Base-by-base conservation (phyloP, 352 stramenopile genomes). In the Phytophthora kernoviae region DNA sequence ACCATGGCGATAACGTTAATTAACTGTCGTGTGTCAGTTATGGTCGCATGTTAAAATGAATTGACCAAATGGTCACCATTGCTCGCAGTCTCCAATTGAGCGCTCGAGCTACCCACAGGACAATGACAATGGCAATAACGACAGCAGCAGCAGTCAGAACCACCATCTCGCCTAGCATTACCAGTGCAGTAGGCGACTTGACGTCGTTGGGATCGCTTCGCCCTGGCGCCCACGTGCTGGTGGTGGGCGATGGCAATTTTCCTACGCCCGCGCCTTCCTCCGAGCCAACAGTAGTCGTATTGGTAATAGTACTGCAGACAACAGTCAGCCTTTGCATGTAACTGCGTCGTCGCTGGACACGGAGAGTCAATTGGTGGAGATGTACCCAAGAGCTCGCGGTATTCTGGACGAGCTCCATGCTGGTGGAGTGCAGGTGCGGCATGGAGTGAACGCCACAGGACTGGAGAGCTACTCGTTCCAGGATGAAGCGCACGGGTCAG, bases 191-290 rank as follows among this genome's bases (percentile, higher is more conserved):
- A n/a, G 64, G 68, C 14, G 79, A 89, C 68, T 80, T 91, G 45
- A 85, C 75, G 26, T 79, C 76, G 26, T 73, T 91, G 26, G 81
- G 77, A 0, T 52, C 75, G n/a, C 44, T 68, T 8, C 18, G 42
- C n/a, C 37, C 20, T 34, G 55, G 62, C 12, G 59, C 53, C 5
- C 44, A 55, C 18, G 81, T 96, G 54, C 68, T 96, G 20, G 75
- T 96, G 20, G 82, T 93, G 4, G 87, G 84, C 12, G 87, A 96
- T 47, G 87, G 84, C 69, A 92, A 96, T 71, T 94, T 50, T 94
- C 87, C 21, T 96, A 90, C 64, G 62, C 84, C n/a, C 69, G 80
- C 24, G 84, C 84, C 18, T 85, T 92, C 42, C 63, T 90, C 15
- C 76, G 81, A 9, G 73, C 74, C 53, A 87, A 91, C 41, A 45